A percentile compares a stretch with the other conserved stretches of the same genome.
phyloP scores from a whole-genome alignment of 2,329 filamentous ascomycete species.

The Neopestalotiopsis sp. region DNA sequence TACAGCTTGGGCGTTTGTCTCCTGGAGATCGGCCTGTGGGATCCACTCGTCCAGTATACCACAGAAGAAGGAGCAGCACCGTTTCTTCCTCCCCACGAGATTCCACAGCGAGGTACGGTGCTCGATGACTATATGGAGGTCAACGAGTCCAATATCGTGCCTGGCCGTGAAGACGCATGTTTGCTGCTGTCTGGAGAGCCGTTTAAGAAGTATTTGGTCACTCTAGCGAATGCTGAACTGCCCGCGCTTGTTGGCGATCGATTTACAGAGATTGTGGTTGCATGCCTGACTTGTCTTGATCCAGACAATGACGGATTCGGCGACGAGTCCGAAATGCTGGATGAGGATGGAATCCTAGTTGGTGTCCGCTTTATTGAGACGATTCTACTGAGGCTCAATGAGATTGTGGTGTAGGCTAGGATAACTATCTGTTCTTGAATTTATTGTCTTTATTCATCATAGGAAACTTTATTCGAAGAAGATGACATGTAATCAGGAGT shows the following conservation, averaged over 20 bases:
- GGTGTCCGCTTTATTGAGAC: slow-evolving; percentile 34
- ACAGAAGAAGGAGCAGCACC: neutral
- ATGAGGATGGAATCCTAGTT: slow-evolving; percentile 35
- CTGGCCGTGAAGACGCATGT: neutral
- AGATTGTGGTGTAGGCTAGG: neutral
- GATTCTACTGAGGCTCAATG: neutral
- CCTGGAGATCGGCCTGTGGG: slow-evolving; percentile 57
- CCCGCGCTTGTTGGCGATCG: slow-evolving; percentile 32
- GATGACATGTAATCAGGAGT: too few species aligned
- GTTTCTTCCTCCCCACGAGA: too few species aligned
- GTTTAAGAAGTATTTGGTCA: slow-evolving; percentile 18
- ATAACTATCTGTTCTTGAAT: neutral
- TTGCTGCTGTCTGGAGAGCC: neutral
- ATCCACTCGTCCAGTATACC: slow-evolving; percentile 34
- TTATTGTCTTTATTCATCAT: too few species aligned
- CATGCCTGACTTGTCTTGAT: slow-evolving; percentile 41
- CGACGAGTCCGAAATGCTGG: slow-evolving; percentile 32
- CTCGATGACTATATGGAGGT: neutral
- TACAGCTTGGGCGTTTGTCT: slow-evolving; percentile 60
- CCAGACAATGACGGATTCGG: slow-evolving; percentile 32
- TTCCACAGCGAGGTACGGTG: neutral
- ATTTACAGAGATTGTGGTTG: slow-evolving; percentile 36
- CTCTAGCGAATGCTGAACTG: slow-evolving; percentile 16
- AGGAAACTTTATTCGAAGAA: too few species aligned
- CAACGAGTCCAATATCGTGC: neutral